Evolutionary conservation across 345 rosid genomes (phyloP).

Genomic region (Euphorbia lathyris): DNA sequence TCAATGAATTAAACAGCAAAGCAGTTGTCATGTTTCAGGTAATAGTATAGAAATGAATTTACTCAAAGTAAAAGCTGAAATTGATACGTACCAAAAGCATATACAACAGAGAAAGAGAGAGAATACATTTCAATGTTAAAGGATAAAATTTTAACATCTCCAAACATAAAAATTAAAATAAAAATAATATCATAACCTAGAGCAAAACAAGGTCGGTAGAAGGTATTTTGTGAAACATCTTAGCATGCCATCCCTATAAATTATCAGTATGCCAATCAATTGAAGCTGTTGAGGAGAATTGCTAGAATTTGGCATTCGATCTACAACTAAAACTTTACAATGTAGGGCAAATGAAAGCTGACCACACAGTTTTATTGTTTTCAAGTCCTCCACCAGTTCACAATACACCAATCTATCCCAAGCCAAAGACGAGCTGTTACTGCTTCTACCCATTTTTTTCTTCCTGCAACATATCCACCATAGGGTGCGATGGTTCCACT

Average conservation of each 20-base stretch:
- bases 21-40: too few species aligned
- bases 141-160: too few species aligned
- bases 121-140: too few species aligned
- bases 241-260: conserved; percentile 49
- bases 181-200: too few species aligned
- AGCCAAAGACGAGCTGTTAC: conserved; percentile 68
- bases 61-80: too few species aligned
- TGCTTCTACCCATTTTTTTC: conserved; percentile 47
- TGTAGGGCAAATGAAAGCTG: conserved; percentile 43
- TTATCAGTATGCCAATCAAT: conserved; percentile 58
- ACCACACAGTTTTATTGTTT: conserved; percentile 75
- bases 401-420: conserved; percentile 61
- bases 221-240: too few species aligned
- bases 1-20: too few species aligned
- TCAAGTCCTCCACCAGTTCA: conserved; percentile 65
- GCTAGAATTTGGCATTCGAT: conserved; percentile 46
- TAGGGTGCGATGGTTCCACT: conserved; percentile 77
- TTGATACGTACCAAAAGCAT: too few species aligned
- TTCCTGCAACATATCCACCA: conserved; percentile 65
- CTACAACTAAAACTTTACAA: conserved; percentile 54
- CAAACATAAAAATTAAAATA: too few species aligned
- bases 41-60: too few species aligned
- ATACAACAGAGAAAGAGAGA: too few species aligned
- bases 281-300: conserved; percentile 38
- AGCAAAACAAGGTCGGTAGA: too few species aligned